These are phyloP conservation scores for Lignosus rhinocerotis DNA, from an alignment of 1,284 basidiomycete species.

Conservation along the genomic window DNA sequence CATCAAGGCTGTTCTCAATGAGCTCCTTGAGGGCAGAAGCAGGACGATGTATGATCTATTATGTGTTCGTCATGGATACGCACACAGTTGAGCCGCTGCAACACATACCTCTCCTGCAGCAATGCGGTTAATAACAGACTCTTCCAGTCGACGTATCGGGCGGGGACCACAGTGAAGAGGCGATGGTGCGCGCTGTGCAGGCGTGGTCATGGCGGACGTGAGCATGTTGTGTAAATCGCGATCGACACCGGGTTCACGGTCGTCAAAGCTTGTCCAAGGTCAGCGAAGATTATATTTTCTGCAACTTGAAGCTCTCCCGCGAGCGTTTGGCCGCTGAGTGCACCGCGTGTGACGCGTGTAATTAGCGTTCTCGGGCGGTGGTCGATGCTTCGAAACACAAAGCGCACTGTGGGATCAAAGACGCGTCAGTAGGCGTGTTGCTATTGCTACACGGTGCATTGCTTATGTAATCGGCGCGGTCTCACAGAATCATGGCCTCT, in stretches of 20 bases:
- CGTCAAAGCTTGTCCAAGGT: slow-evolving; percentile 3
- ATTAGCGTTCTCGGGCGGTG: not conserved
- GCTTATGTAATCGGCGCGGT: slow-evolving; percentile 23
- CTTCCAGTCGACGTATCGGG: slow-evolving; percentile 70
- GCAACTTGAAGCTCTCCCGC: not conserved
- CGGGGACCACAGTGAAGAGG: slow-evolving; percentile 33
- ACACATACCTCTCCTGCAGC: slow-evolving; percentile 73
- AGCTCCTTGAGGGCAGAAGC: slow-evolving; percentile 97
- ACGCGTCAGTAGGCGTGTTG: slow-evolving; percentile 3
- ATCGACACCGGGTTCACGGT: not conserved
- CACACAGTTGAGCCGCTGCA: not conserved
- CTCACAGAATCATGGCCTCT: slow-evolving; percentile 1
- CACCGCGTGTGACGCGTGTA: not conserved
- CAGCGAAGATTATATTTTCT: not conserved
- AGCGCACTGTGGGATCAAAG: not conserved
- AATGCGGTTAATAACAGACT: slow-evolving; percentile 78
- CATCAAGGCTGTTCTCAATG: slow-evolving; percentile 94
- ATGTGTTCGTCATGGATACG: not conserved
- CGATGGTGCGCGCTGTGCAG: slow-evolving; percentile 8
- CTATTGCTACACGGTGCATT: slow-evolving; percentile 7
- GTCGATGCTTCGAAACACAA: not conserved
- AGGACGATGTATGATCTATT: slow-evolving; percentile 93
- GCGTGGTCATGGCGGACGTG: slow-evolving; percentile 10
- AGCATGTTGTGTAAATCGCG: not conserved
- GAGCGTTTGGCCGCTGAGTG: not conserved